Conservation (phyloP, 805 yeast genomes). For the Cyberlindnera meyerae region DNA sequence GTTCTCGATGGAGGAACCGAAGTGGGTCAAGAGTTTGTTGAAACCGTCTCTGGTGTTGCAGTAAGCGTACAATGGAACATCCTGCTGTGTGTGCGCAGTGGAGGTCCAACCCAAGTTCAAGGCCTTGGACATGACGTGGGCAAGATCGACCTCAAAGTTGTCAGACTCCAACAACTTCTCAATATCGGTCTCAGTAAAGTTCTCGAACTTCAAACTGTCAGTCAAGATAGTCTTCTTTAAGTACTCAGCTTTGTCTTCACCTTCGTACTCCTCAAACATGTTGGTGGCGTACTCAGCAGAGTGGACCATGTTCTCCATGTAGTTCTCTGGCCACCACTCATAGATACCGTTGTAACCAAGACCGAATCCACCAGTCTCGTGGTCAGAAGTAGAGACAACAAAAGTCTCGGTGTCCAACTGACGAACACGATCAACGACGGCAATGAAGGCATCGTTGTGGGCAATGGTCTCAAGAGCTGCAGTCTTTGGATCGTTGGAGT, state of each 20-base stretch:
- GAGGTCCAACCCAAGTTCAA: slow-evolving; percentile 95
- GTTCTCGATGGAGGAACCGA: slow-evolving; percentile 81
- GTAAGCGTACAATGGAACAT: slow-evolving; percentile 82
- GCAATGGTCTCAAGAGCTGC: slow-evolving; percentile 86
- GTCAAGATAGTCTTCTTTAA: slow-evolving; percentile 50
- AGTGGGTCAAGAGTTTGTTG: slow-evolving; percentile 37
- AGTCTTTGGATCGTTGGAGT: slow-evolving; percentile 89
- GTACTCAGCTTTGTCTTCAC: slow-evolving; percentile 37
- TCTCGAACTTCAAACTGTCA: slow-evolving; percentile 19
- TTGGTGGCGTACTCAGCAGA: slow-evolving; percentile 66
- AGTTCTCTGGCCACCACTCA: slow-evolving; percentile 75
- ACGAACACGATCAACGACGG: slow-evolving; percentile 66
- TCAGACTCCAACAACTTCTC: slow-evolving; percentile 33
- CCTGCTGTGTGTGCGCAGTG: slow-evolving; percentile 92
- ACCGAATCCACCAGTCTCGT: slow-evolving; percentile 90
- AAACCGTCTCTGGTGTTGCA: slow-evolving; percentile 51
- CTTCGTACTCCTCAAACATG: slow-evolving; percentile 36
- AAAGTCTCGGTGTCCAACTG: slow-evolving; percentile 69
- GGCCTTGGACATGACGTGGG: slow-evolving; percentile 63
- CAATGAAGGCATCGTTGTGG: slow-evolving; percentile 72
- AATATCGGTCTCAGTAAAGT: slow-evolving; percentile 44
- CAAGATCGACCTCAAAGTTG: slow-evolving; percentile 41
- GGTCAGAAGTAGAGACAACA: slow-evolving; percentile 81
- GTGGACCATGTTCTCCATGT: slow-evolving; percentile 54
- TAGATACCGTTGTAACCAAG: slow-evolving; percentile 80